Base-by-base conservation (phyloP, 2,329 filamentous ascomycete genomes). In the Pestalotiopsis sp. region DNA sequence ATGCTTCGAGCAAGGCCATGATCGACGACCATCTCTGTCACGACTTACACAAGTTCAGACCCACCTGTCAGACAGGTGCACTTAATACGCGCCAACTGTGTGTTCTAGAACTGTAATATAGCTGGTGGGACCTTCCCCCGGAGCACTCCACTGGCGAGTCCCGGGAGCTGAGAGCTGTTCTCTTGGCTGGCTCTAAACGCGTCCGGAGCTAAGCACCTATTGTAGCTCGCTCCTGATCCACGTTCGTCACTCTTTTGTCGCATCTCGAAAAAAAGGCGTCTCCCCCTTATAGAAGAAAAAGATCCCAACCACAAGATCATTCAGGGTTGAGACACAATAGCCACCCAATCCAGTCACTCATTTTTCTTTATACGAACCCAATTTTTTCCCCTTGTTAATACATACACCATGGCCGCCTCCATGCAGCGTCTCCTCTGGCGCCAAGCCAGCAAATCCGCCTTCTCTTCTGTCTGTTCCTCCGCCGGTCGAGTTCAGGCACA, bases 371-470 rank as follows among this genome's bases (percentile, higher is more conserved):
- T 36, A 36, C 31, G 7, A 36, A 20, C 45, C n/a, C 45, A 12
- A n/a, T 52, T 52, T 23, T 12, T 52, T n/a, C 13, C 13, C 13
- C 13, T 27, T 23, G 13, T 63, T 20, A n/a, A 38, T 31, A n/a
- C 9, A 40, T 11, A 20, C 64, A 49, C 73, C 73, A 75, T 75
- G 73, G 67, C 73, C 23, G 66, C 65, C 65, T 38, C 69, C 17
- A 71, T 71, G 65, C 72, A 70, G 72, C 74, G 74, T 65, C 72
- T 74, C 60, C 70, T 74, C 67, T 70, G 70, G 70, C 72, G 70
- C 68, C 72, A 71, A 66, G 66, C 66, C 23, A 56, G 66, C 65
- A 66, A 38, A 59, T 27, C 68, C 25, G 62, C 68, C 20, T 67
- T 72, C 49, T 58, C 49, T 62, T 63, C 68, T 27, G 38, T 66